Evolutionary conservation across 305 asterid genomes (phyloP).

Genomic region (Nicotiana rustica): DNA sequence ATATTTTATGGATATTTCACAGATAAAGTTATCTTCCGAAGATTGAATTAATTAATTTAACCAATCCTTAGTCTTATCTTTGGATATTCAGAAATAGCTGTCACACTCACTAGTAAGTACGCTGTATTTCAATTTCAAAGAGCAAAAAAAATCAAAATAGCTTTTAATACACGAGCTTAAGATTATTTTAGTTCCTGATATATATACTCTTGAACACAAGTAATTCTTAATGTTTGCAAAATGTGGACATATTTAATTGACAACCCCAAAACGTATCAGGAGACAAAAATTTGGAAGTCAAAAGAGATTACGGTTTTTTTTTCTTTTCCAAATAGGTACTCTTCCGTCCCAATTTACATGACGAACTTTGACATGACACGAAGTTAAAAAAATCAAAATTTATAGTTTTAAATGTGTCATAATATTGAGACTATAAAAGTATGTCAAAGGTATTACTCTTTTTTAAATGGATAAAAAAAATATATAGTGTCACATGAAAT

Average conservation of each 20-base stretch:
- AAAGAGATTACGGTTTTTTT: too few relatives aligned
- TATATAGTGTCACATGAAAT: too few relatives aligned
- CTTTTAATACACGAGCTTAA: not conserved
- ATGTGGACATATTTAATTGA: not conserved
- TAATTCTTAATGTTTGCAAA: too few relatives aligned
- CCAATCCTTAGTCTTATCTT: not conserved
- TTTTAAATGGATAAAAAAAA: too few relatives aligned
- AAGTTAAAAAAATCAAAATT: too few relatives aligned
- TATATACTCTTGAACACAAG: not conserved
- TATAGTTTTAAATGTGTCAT: too few relatives aligned
- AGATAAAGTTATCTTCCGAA: too few relatives aligned
- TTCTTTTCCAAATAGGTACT: too few relatives aligned
- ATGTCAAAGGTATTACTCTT: not conserved
- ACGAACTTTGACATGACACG: too few relatives aligned
- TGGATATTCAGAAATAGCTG: not conserved
- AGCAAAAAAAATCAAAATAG: not conserved
- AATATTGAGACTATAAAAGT: not conserved
- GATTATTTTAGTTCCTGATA: not conserved
- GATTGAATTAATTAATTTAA: too few relatives aligned
- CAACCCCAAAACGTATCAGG: not conserved
- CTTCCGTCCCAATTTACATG: not conserved
- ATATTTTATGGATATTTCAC: not conserved
- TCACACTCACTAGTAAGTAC: not conserved
- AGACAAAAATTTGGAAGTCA: not conserved
- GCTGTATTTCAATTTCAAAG: not conserved